Percentiles rank a stretch among this genome's conserved stretches.
These are phyloP conservation scores for Suillus plorans DNA, from an alignment of 768 basidiomycete species.

Conservation along the genomic window DNA sequence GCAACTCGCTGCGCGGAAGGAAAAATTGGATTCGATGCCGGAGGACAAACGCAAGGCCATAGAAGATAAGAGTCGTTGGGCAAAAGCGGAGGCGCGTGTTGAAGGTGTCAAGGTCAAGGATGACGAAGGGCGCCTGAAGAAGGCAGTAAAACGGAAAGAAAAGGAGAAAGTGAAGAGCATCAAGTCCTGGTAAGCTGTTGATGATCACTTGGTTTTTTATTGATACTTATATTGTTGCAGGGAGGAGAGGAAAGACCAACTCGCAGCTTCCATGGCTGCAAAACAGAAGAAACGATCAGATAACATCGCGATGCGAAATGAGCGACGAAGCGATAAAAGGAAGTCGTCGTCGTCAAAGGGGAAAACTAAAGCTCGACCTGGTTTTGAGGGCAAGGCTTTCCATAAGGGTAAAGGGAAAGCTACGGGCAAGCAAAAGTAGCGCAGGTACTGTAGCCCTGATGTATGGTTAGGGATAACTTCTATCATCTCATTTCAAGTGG, in stretches of 20 bases:
- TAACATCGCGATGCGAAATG: constrained; percentile 88
- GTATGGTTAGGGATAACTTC: not conserved
- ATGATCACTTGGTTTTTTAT: not conserved
- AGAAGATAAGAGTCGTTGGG: constrained; percentile 69
- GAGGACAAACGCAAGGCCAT: constrained; percentile 76
- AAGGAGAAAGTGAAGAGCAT: constrained; percentile 85
- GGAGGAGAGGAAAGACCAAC: constrained; percentile 83
- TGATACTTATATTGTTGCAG: constrained; percentile 39
- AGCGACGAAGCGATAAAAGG: constrained; percentile 63
- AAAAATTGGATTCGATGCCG: constrained; percentile 71
- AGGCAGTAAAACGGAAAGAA: constrained; percentile 90
- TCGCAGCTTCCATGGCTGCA: constrained; percentile 44
- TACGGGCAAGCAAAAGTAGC: constrained; percentile 22
- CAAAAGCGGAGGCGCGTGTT: constrained; percentile 82
- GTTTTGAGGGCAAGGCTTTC: constrained; percentile 85
- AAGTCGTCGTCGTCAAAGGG: constrained; percentile 44
- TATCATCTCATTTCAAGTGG: not conserved
- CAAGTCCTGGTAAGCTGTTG: constrained; percentile 72
- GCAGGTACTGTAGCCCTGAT: not conserved
- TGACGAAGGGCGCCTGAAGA: constrained; percentile 82
- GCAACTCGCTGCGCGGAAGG: constrained; percentile 74
- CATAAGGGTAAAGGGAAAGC: constrained; percentile 49
- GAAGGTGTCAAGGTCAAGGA: constrained; percentile 92
- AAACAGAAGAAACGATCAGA: constrained; percentile 22
- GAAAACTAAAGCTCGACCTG: constrained; percentile 69